Percentiles rank a stretch among this genome's conserved stretches.
Conservation (phyloP, 176 grass and related monocot genomes). For the Triticum urartu region DNA sequence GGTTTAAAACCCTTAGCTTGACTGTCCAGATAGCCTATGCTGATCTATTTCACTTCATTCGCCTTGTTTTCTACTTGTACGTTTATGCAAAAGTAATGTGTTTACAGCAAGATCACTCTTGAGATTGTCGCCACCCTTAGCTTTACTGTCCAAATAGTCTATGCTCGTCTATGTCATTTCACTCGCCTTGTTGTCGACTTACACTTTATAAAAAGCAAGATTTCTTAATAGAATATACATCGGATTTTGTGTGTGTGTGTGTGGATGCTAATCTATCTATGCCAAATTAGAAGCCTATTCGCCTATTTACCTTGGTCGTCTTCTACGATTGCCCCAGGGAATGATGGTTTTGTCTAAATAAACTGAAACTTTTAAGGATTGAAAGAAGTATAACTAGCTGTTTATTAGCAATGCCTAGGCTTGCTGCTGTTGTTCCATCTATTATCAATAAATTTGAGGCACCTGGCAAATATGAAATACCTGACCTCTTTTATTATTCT, state of each 20-base stretch:
- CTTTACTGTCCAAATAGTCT: background rate
- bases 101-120: background rate
- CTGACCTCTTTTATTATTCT: background rate
- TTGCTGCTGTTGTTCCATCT: background rate
- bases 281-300: background rate
- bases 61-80: slow-evolving; percentile 16
- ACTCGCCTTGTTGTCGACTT: slow-evolving; percentile 20
- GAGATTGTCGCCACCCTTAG: background rate
- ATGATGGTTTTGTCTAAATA: background rate
- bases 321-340: background rate
- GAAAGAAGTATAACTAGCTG: background rate
- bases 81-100: slow-evolving; percentile 13
- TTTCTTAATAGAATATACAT: background rate
- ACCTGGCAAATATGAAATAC: background rate
- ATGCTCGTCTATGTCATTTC: slow-evolving; percentile 12
- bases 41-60: slow-evolving; percentile 16
- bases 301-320: background rate
- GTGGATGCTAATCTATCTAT: background rate
- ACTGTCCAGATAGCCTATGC: background rate
- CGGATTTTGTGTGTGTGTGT: background rate
- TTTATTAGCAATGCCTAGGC: background rate
- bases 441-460: background rate
- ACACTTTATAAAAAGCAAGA: slow-evolving; percentile 21
- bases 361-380: background rate
- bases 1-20: background rate